Percentiles rank a stretch among this genome's conserved stretches.
These are phyloP conservation scores for Candida saitoana DNA, from an alignment of 805 yeast genomes.

Conservation along the genomic window DNA sequence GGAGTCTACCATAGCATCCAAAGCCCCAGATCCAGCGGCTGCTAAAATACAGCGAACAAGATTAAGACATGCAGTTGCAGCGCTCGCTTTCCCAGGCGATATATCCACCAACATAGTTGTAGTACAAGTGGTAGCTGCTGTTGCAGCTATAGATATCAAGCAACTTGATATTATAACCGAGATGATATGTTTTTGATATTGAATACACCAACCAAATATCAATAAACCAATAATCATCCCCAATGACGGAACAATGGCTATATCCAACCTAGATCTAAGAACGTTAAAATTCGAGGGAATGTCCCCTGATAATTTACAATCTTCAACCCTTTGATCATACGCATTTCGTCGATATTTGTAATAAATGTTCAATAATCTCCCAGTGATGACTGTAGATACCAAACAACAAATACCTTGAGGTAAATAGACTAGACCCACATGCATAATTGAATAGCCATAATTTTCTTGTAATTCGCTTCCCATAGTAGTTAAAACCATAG, in stretches of 20 bases:
- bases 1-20: conserved; percentile 52
- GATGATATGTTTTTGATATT: conserved; percentile 43
- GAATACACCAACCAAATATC: conserved; percentile 70
- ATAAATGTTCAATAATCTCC: conserved; percentile 50
- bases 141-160: conserved; percentile 54
- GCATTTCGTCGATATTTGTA: conserved; percentile 33
- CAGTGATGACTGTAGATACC: conserved; percentile 55
- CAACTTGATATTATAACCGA: conserved; percentile 58
- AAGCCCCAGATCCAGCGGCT: conserved; percentile 66
- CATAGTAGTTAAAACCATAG: conserved; percentile 61
- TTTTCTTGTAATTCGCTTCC: conserved; percentile 47
- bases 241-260: conserved; percentile 29
- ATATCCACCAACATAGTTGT: conserved; percentile 74
- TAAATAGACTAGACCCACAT: conserved; percentile 68
- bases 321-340: conserved; percentile 22
- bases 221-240: conserved; percentile 30
- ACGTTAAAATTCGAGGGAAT: conserved; percentile 48
- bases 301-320: conserved; percentile 7
- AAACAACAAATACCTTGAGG: conserved; percentile 71
- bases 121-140: conserved; percentile 53
- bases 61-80: conserved; percentile 72
- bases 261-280: conserved; percentile 50
- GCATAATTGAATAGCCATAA: conserved; percentile 50
- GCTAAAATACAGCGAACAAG: conserved; percentile 67
- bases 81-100: conserved; percentile 64